Conservation (phyloP, 1,284 basidiomycete genomes). For the Spongiforma sp. region DNA sequence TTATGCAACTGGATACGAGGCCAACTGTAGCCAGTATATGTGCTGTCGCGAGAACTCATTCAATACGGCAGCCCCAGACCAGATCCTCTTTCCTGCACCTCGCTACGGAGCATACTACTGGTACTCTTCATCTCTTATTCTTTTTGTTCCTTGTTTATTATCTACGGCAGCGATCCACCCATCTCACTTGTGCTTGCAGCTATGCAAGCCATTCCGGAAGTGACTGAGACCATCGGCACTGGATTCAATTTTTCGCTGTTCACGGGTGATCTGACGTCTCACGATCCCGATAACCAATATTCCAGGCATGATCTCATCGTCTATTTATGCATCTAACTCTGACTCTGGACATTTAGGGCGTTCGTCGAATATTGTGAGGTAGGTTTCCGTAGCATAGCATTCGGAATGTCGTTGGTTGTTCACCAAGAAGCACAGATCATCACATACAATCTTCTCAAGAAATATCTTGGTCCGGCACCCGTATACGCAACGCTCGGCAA, state of each 20-base stretch:
- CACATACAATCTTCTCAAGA: slow-evolving; percentile 67
- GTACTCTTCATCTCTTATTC: background rate
- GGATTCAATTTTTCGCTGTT: slow-evolving; percentile 73
- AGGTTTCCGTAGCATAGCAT: background rate
- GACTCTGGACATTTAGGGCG: slow-evolving; percentile 34
- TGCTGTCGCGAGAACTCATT: slow-evolving; percentile 69
- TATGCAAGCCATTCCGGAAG: slow-evolving; percentile 67
- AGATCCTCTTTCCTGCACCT: slow-evolving; percentile 58
- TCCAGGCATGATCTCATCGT: slow-evolving; percentile 54
- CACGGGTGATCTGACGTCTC: slow-evolving; percentile 80
- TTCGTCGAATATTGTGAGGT: slow-evolving; percentile 63
- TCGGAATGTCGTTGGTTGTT: background rate
- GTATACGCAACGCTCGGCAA: slow-evolving; percentile 76
- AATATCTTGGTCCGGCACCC: slow-evolving; percentile 62
- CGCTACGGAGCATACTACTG: slow-evolving; percentile 65
- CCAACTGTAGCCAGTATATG: slow-evolving; percentile 66
- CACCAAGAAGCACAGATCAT: slow-evolving; percentile 48
- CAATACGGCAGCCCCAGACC: slow-evolving; percentile 56
- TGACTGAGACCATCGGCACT: slow-evolving; percentile 62
- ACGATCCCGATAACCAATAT: slow-evolving; percentile 70
- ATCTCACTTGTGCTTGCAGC: slow-evolving; percentile 63
- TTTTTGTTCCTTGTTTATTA: too few species aligned
- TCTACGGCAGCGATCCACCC: slow-evolving; percentile 63
- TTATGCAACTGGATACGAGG: slow-evolving; percentile 74
- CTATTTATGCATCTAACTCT: too few species aligned